Evolutionary conservation across 768 basidiomycete genomes (phyloP).

Genomic region (Suillus fuscotomentosus): DNA sequence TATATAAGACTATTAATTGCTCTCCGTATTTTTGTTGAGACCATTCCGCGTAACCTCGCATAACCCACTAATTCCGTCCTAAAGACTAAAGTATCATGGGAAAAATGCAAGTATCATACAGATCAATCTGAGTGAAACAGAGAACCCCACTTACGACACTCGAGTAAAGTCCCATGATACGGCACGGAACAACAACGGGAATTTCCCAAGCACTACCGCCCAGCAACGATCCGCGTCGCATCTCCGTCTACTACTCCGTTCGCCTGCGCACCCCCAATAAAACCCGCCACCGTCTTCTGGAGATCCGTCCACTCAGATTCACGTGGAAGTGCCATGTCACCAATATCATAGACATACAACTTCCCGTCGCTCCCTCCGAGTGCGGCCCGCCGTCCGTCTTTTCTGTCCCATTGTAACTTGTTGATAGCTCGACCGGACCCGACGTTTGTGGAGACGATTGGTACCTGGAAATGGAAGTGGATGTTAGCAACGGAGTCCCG

Average conservation of each 20-base stretch:
- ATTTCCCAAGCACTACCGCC: conserved; percentile 21
- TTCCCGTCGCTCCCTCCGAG: conserved; percentile 91
- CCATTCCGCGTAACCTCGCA: background rate
- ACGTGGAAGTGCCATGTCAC: conserved; percentile 83
- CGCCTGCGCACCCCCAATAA: conserved; percentile 49
- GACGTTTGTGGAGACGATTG: conserved; percentile 82
- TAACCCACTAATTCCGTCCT: conserved; percentile 12
- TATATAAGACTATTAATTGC: background rate
- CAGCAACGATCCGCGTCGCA: conserved; percentile 30
- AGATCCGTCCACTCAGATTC: conserved; percentile 94
- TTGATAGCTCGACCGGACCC: conserved; percentile 85
- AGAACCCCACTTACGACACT: background rate
- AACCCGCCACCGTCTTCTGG: conserved; percentile 80
- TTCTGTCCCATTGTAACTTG: conserved; percentile 93
- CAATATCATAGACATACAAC: conserved; percentile 93
- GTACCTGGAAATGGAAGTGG: conserved; percentile 56
- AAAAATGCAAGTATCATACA: background rate
- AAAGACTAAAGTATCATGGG: no score
- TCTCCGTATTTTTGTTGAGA: conserved; percentile 4
- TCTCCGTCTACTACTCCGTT: conserved; percentile 35
- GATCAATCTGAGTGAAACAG: background rate
- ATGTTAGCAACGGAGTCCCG: background rate
- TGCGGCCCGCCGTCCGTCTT: conserved; percentile 88
- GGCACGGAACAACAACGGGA: background rate
- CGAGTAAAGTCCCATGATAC: background rate